phyloP scores from a whole-genome alignment of 2,329 filamentous ascomycete species.

The Colletotrichum gigasporum region DNA sequence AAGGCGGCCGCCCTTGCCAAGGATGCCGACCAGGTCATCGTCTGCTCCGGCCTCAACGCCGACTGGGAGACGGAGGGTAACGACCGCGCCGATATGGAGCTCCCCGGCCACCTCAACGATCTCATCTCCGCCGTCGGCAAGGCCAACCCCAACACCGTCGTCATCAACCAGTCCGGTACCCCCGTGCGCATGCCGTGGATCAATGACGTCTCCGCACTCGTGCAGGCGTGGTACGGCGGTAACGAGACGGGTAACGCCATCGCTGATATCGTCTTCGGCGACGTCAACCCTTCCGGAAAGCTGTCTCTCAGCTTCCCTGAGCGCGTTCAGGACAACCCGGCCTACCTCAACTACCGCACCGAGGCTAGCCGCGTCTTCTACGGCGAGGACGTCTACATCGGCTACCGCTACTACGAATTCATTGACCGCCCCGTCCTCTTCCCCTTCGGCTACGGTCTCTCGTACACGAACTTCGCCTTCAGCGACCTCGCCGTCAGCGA shows the following conservation, averaged over 20 bases:
- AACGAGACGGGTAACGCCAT: slow-evolving; percentile 80
- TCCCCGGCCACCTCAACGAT: slow-evolving; percentile 74
- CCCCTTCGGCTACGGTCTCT: slow-evolving; percentile 77
- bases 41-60: slow-evolving; percentile 77
- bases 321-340: slow-evolving; percentile 72
- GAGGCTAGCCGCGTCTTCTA: slow-evolving; percentile 74
- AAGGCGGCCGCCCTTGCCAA: slow-evolving; percentile 74
- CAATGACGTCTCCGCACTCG: slow-evolving; percentile 59
- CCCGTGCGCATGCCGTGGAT: slow-evolving; percentile 74
- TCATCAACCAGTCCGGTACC: slow-evolving; percentile 77
- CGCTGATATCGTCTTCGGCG: slow-evolving; percentile 75
- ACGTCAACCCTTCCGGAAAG: slow-evolving; percentile 76
- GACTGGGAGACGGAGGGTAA: slow-evolving; percentile 80
- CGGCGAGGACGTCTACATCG: slow-evolving; percentile 77
- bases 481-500: slow-evolving; percentile 52
- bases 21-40: slow-evolving; percentile 78
- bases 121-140: slow-evolving; percentile 73
- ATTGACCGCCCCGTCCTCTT: slow-evolving; percentile 67
- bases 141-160: slow-evolving; percentile 71
- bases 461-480: slow-evolving; percentile 72
- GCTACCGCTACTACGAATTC: slow-evolving; percentile 78
- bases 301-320: slow-evolving; percentile 76
- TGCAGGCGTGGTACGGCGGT: slow-evolving; percentile 82
- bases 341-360: slow-evolving; percentile 72
- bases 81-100: slow-evolving; percentile 77